phyloP scores from a whole-genome alignment of 345 rosid species.

The Zanthoxylum bungeanum region DNA sequence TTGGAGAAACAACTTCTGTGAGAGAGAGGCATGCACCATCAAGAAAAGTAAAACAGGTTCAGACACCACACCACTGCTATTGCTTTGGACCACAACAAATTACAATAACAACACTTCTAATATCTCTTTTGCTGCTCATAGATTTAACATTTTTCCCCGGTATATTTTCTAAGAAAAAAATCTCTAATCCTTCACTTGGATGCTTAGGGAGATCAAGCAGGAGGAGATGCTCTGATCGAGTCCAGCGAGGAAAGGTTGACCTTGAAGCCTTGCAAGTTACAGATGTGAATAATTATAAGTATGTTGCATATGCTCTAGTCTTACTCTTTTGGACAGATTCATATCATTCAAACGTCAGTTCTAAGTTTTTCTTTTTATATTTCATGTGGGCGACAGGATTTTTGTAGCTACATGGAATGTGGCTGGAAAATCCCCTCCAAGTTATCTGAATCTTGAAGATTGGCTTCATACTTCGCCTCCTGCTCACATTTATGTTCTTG shows the following conservation, averaged over 20 bases:
- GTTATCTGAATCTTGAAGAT: conserved; percentile 72
- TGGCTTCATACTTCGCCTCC: conserved; percentile 96
- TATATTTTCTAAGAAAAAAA: neutral
- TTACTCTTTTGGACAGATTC: neutral
- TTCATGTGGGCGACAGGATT: conserved; percentile 36
- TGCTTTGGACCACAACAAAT: conserved; percentile 34
- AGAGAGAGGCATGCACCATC: conserved; percentile 81
- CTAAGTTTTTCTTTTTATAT: conserved; percentile 6
- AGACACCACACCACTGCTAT: conserved; percentile 11
- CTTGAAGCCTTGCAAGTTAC: conserved; percentile 54
- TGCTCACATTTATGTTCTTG: conserved; percentile 93
- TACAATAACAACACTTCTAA: neutral
- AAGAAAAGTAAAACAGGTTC: conserved; percentile 85
- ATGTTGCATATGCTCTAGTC: neutral
- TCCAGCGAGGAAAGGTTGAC: conserved; percentile 55
- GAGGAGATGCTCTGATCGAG: conserved; percentile 51
- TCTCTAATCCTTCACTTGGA: conserved; percentile 11
- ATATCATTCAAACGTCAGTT: conserved; percentile 5
- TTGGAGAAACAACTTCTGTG: conserved; percentile 64
- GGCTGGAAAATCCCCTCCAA: conserved; percentile 93
- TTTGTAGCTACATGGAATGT: conserved; percentile 99
- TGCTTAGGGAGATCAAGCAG: conserved; percentile 48
- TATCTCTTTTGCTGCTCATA: neutral
- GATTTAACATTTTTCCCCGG: conserved; percentile 5
- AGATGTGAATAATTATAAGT: conserved; percentile 67